Evolutionary conservation across 2,329 filamentous ascomycete genomes (phyloP), one percentile per base, ranked within the genome.

Genomic region (Cercospora beticola): DNA sequence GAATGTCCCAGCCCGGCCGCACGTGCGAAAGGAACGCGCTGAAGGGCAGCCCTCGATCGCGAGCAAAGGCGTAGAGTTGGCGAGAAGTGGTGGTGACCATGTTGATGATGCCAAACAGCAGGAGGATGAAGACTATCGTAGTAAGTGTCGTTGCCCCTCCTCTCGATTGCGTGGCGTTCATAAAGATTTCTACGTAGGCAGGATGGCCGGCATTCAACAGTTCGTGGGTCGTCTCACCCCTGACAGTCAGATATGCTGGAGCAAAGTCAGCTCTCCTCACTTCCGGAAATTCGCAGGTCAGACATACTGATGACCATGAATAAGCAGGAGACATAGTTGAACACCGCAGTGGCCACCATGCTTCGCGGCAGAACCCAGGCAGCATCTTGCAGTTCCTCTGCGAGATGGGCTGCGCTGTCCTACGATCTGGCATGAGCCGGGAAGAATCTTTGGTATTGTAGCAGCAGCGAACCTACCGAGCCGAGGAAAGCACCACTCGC

Each of bases 11-110:
- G 9, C 69, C 73, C 16, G 68, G 68, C 70, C 75, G 61, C 8
- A 79, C 75, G 8, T 58, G 68, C 5, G 74, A 57, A 46, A 78
- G 71, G 77, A 75, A 77, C 10, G 74, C 66, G 66, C 64, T 74
- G 59, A 76, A 75, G 76, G 78, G 79, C 56, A 80, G 66, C 9
- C 78, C 80, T 18, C 79, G 75, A 69, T 82, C 81, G 14, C 81
- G 75, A 3, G 82, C 81, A 67, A 83, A 83, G 0, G 81, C 81
- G 66, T 75, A 83, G 1, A 79, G 72, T 77, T 83, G 81, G 14
- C 81, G 78, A 18, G 79, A 81, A 3, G 79, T 79, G 6, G 79
- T 77, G 36, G 81, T 80, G 2, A 84, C 84, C 58, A 71, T 71
- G 7, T 70, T 70, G 6, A 70, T 71, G 14, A 68, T 70, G 33